Conservation (phyloP, 495 filamentous ascomycete genomes). For the Penicillium tannophilum region DNA sequence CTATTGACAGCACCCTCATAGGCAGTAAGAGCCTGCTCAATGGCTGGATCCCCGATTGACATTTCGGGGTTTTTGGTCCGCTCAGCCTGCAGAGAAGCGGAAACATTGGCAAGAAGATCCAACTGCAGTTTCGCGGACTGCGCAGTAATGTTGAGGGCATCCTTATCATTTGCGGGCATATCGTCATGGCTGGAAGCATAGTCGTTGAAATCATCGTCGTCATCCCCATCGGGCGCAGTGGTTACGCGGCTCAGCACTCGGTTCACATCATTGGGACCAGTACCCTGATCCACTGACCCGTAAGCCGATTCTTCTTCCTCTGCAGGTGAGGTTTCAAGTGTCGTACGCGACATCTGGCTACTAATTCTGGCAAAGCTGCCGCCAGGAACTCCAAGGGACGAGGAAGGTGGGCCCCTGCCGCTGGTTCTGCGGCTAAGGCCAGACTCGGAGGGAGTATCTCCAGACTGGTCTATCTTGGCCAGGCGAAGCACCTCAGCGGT, state of each 20-base stretch:
- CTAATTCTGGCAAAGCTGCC: conserved; percentile 45
- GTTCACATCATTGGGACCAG: conserved; percentile 52
- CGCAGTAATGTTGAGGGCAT: conserved; percentile 92
- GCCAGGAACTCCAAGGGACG: conserved; percentile 35
- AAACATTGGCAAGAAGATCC: conserved; percentile 82
- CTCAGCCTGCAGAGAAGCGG: conserved; percentile 77
- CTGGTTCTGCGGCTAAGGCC: conserved; percentile 36
- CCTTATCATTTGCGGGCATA: conserved; percentile 70
- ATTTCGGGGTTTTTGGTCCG: conserved; percentile 66
- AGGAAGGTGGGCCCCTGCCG: conserved; percentile 39
- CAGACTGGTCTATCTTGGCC: conserved; percentile 64
- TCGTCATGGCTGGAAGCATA: conserved; percentile 83
- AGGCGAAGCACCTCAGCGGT: conserved; percentile 77
- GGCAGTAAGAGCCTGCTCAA: conserved; percentile 77
- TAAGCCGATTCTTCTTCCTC: conserved; percentile 61
- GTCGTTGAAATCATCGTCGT: conserved; percentile 88
- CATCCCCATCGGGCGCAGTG: conserved; percentile 52
- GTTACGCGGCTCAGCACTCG: conserved; percentile 50
- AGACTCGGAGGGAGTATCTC: conserved; percentile 38
- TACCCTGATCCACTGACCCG: conserved; percentile 61
- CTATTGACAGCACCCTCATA: conserved; percentile 90
- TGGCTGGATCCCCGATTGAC: conserved; percentile 70
- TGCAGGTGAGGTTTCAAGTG: conserved; percentile 44
- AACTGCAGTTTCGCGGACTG: conserved; percentile 93
- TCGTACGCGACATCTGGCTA: conserved; percentile 51